Evolutionary conservation across 2,329 filamentous ascomycete species (phyloP).

Genomic region (Paecilomyces formosus): DNA sequence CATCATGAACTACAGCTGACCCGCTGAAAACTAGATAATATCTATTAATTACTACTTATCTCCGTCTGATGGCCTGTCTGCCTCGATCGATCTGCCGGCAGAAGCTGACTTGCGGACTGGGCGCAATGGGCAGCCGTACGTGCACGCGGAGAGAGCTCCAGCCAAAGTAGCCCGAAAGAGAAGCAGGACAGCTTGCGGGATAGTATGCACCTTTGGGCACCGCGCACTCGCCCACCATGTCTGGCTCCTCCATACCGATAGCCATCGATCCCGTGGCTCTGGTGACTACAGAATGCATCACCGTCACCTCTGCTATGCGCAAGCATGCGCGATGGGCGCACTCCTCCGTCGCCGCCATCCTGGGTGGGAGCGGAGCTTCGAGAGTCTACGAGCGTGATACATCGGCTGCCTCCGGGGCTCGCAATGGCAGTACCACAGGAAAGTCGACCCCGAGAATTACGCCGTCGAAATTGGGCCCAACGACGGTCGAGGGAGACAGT

Average conservation of each 20-base stretch:
- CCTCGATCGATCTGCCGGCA: neutral
- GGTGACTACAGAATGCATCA: constrained; percentile 97
- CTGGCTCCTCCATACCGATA: constrained; percentile 53
- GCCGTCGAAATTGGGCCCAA: constrained; percentile 12
- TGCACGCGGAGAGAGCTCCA: neutral
- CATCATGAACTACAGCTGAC: too few relatives aligned
- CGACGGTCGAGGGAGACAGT: constrained; percentile 33
- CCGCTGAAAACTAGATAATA: too few relatives aligned
- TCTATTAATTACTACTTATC: too few relatives aligned
- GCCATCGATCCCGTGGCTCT: constrained; percentile 86
- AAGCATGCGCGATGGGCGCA: constrained; percentile 95
- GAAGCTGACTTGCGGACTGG: neutral
- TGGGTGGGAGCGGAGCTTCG: constrained; percentile 59
- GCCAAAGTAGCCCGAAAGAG: neutral
- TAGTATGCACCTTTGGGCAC: constrained; percentile 13
- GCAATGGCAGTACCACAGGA: constrained; percentile 14
- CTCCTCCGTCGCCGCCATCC: constrained; percentile 89
- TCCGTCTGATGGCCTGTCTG: neutral
- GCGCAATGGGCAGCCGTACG: neutral
- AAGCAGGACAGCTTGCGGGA: neutral
- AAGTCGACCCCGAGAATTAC: constrained; percentile 10
- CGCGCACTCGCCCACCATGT: constrained; percentile 21
- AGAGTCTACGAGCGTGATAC: constrained; percentile 38
- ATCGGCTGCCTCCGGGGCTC: constrained; percentile 29
- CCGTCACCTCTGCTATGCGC: constrained; percentile 94